Percentiles rank a stretch among this genome's conserved stretches.
These are phyloP conservation scores for Alternaria brassicicola DNA, from an alignment of 2,329 filamentous ascomycete genomes.

Conservation along the genomic window DNA sequence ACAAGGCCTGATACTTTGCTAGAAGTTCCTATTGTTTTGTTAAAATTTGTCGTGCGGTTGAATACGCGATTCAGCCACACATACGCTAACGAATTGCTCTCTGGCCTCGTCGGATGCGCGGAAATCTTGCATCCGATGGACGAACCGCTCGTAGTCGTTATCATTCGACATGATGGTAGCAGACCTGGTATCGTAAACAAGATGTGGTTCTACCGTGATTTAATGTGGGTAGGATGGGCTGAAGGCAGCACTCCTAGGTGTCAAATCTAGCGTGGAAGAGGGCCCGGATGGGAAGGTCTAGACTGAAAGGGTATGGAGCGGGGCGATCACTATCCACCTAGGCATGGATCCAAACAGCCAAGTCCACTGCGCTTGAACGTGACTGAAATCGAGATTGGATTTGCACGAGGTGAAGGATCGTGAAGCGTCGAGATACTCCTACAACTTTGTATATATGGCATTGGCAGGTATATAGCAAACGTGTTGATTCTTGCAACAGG, in stretches of 20 bases:
- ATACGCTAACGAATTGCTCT: constrained; percentile 43
- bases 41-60: constrained; percentile 21
- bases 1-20: constrained; percentile 32
- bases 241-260: constrained; percentile 5
- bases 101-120: constrained; percentile 46
- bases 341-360: not conserved
- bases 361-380: not conserved
- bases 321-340: not conserved
- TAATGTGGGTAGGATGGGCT: constrained; percentile 1
- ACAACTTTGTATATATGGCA: not conserved
- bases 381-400: not conserved
- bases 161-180: constrained; percentile 15
- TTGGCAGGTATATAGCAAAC: not conserved
- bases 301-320: not conserved
- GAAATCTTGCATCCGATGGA: constrained; percentile 41
- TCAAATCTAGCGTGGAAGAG: constrained; percentile 4
- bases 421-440: not conserved
- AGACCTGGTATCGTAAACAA: not conserved
- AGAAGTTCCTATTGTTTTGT: constrained; percentile 36
- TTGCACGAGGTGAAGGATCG: not conserved
- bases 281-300: constrained; percentile 6
- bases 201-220: not conserved
- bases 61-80: constrained; percentile 11
- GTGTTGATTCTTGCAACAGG: constrained; percentile 4
- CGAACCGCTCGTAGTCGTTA: constrained; percentile 30